Evolutionary conservation across 176 grass and related monocot species (phyloP), one percentile per base, ranked within the genome.

Genomic region (Eragrostis curvula): DNA sequence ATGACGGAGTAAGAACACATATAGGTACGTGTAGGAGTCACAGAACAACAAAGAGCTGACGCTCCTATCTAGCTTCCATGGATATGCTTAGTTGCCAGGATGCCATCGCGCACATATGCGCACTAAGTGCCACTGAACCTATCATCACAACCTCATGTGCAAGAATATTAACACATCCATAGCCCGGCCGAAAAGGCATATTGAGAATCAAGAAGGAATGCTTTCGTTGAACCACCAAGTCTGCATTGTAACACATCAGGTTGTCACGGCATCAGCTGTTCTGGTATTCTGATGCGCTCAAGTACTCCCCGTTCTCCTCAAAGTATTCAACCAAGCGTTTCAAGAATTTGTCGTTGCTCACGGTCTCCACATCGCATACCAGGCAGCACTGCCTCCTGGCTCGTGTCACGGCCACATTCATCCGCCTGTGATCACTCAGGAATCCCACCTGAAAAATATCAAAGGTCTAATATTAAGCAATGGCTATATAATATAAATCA

Each of bases 381-480:
- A 98, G 75, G 67, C 96, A 95, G 62, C 96, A 98, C 66, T 98
- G 96, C 71, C 92, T 91, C 82, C 96, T 85, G 11, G 92, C 92
- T 15, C 96, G 92, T 59, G 96, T 98, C 43, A 98, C 96, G 6
- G 96, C 96, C 1, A 98, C 96, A 48, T 98, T 98, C 92, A 98
- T 98, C 81, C 96, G 86, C 76, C 96, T 93, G 27, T 93, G 88
- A 56, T 93, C 96, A 45, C 92, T 95, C 85, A 98, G 77, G 83
- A 98, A 98, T 3, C 96, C 96, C 17, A 98, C 96, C 96, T 95
- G 70, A 29, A 82, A 72, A 21, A 39, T 36, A 43, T 36, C 4
- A 68, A 79, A 72, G 6, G 1, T 14, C 39, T 32, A 66, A 77
- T 8, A 29, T 27, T 77, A 65, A 65, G 28, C 25, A 65, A 39